A percentile compares a stretch with the other conserved stretches of the same genome.
Conservation (phyloP, 495 filamentous ascomycete genomes). For the Venustampulla echinocandica region DNA sequence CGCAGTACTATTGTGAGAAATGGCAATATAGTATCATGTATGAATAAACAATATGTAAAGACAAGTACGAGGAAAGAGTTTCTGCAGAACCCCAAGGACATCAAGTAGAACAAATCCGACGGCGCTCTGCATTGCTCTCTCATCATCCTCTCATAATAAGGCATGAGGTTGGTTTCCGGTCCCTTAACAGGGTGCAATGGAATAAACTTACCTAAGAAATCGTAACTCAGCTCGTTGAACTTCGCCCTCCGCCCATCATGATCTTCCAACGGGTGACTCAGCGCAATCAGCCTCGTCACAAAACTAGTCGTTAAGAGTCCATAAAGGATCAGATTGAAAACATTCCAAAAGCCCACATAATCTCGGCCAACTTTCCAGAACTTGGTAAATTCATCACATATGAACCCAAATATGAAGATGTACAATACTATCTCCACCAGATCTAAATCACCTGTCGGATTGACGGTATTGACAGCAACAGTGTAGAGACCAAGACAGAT, state of each 20-base stretch:
- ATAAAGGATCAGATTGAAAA: conserved; percentile 83
- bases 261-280: conserved; percentile 48
- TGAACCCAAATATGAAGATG: conserved; percentile 84
- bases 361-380: conserved; percentile 86
- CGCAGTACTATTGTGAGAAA: too few relatives aligned
- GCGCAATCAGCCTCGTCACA: conserved; percentile 64
- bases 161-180: too few relatives aligned
- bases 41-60: conserved; percentile 24
- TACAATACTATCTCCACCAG: conserved; percentile 79
- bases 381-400: conserved; percentile 78
- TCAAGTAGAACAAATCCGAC: too few relatives aligned
- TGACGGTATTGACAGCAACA: conserved; percentile 84
- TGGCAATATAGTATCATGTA: neutral
- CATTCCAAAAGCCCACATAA: conserved; percentile 92
- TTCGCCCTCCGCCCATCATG: conserved; percentile 38
- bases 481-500: conserved; percentile 82
- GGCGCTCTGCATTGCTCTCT: neutral
- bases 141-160: neutral
- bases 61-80: too few relatives aligned
- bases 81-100: too few relatives aligned
- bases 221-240: conserved; percentile 79
- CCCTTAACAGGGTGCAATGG: too few relatives aligned
- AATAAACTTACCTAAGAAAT: conserved; percentile 49
- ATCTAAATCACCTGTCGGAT: conserved; percentile 67
- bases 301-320: conserved; percentile 66